A percentile compares a stretch with the other conserved stretches of the same genome.
Conservation (phyloP, 2,329 filamentous ascomycete species). For the Penicillium decumbens region DNA sequence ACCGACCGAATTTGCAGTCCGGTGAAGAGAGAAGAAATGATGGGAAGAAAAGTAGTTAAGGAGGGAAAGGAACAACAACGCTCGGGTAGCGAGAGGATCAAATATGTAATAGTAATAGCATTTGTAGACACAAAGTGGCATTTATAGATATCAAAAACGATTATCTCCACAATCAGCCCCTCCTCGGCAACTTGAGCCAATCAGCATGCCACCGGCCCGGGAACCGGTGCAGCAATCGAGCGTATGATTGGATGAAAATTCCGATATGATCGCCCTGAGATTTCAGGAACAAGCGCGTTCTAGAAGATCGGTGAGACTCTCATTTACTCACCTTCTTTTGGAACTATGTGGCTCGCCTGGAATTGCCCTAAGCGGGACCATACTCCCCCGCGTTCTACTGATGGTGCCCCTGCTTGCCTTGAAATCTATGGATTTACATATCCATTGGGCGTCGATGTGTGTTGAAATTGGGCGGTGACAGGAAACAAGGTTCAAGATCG, state of each 20-base stretch:
- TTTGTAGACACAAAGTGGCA: background rate
- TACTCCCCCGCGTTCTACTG: conserved; percentile 18
- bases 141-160: background rate
- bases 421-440: background rate
- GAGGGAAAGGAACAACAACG: conserved; percentile 1
- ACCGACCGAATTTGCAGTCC: conserved; percentile 3
- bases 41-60: background rate
- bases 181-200: conserved; percentile 18
- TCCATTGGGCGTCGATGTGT: background rate
- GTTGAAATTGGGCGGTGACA: background rate
- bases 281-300: conserved; percentile 19
- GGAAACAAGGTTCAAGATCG: background rate
- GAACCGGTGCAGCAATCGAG: conserved; percentile 15
- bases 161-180: conserved; percentile 7
- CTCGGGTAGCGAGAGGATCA: background rate
- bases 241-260: conserved; percentile 13
- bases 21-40: background rate
- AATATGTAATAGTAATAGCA: background rate
- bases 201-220: conserved; percentile 19
- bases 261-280: conserved; percentile 16
- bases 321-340: background rate
- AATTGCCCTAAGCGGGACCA: conserved; percentile 17
- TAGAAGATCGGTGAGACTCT: conserved; percentile 10
- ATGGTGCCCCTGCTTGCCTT: background rate
- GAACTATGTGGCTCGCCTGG: conserved; percentile 10